Evolutionary conservation across 306 rosid species (phyloP), one percentile per base, ranked within the genome.

Genomic region (Hippophae gyantsensis): DNA sequence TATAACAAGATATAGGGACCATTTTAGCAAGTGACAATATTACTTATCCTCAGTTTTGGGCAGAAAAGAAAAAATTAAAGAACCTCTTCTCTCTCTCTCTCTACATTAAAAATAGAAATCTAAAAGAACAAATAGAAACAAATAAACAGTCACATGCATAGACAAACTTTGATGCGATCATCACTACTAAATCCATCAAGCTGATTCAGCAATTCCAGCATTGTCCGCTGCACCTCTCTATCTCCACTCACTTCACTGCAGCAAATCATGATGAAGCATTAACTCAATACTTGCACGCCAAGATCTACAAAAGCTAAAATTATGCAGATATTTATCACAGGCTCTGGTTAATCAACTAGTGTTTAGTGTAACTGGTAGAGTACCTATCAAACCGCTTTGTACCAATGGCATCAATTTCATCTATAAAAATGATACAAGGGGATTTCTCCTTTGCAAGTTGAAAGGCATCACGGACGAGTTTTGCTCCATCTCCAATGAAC

Each of bases 321-420:
- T 13, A 13, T 10, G 10, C 9, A 51, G 0, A 43, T 26, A 54
- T 23, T 4, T 9, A 42, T 5, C 9, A 42, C 9, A 25, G 54
- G 55, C 18, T 2, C 38, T 32, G 38, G 38, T 32, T 32, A 32
- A 44, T 23, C 38, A 42, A 7, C 41, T 1, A 32, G 4, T 2
- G 46, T 47, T 23, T 1, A 32, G 4, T 2, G 40, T 47, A 38
- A 47, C 61, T 0, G 2, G 25, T n/a, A 6, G 50, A 27, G 64
- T 90, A 87, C 99, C 99, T 92, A 58, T 86, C 95, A 85, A 92
- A 92, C 27, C 99, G 86, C 78, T 92, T 88, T 66, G 96, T 92
- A 27, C 99, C 99, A 66, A 88, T 92, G 1, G 96, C 99, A 78
- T 92, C 99, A 54, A 92, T 92, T 77, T 88, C 99, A 78, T 92